Conservation (phyloP, 495 filamentous ascomycete species). For the Daldinia vernicosa region DNA sequence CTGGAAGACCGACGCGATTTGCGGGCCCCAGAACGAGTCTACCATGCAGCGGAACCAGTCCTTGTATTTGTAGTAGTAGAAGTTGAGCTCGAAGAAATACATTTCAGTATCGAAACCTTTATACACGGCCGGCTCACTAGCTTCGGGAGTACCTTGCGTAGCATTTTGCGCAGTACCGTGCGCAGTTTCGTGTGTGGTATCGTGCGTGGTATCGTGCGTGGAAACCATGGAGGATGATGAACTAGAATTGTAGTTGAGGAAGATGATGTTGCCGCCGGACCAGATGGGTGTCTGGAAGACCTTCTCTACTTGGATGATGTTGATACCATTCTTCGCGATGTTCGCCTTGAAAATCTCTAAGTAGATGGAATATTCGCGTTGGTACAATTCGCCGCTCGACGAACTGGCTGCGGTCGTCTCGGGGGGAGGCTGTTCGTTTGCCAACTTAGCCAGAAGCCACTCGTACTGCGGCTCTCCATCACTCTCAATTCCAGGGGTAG, state of each 20-base stretch:
- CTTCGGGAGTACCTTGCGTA: background rate
- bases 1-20: background rate
- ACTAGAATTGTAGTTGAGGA: background rate
- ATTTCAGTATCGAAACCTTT: background rate
- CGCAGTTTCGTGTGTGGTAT: background rate
- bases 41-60: constrained; percentile 11
- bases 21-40: constrained; percentile 20
- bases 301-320: background rate
- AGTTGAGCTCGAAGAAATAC: constrained; percentile 11
- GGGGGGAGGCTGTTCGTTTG: background rate
- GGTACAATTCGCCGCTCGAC: background rate
- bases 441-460: background rate
- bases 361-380: background rate
- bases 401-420: background rate
- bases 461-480: background rate
- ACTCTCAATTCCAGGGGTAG: background rate
- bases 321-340: background rate
- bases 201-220: background rate
- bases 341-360: background rate
- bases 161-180: background rate
- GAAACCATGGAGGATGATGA: too few species aligned
- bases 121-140: background rate
- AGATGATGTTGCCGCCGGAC: background rate
- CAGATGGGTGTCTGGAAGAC: background rate
- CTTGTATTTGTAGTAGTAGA: constrained; percentile 10